A percentile compares a stretch with the other conserved stretches of the same genome.
Evolutionary conservation across 1,139 yeast species (phyloP).

Genomic region (Groenewaldozyma sp.): DNA sequence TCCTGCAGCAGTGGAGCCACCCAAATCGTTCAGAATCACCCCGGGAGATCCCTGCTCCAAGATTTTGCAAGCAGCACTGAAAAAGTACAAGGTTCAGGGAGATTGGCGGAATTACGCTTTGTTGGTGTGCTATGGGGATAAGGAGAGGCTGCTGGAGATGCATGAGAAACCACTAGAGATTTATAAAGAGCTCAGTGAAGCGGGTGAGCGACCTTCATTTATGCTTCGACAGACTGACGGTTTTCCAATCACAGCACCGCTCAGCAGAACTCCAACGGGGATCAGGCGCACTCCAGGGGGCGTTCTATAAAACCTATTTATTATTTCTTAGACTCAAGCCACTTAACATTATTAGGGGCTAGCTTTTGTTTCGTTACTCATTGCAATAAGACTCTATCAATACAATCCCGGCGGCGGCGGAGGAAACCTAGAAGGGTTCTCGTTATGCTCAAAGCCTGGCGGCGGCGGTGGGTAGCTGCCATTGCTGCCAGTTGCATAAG

Average conservation of each 20-base stretch:
- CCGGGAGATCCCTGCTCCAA: constrained; percentile 89
- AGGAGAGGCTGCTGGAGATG: constrained; percentile 72
- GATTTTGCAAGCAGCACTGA: constrained; percentile 82
- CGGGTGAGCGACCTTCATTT: constrained; percentile 85
- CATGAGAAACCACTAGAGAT: constrained; percentile 85
- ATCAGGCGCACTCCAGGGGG: constrained; percentile 31
- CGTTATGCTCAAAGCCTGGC: constrained; percentile 5
- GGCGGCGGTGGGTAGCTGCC: constrained; percentile 7
- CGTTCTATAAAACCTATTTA: constrained; percentile 17
- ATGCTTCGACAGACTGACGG: constrained; percentile 81
- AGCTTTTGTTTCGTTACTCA: constrained; percentile 1
- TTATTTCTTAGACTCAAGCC: background rate
- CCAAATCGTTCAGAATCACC: constrained; percentile 78
- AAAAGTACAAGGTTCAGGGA: constrained; percentile 68
- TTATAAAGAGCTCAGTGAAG: constrained; percentile 80
- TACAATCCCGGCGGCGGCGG: constrained; percentile 1
- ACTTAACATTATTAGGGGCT: background rate
- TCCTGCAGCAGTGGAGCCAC: constrained; percentile 44
- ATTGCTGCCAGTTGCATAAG: background rate
- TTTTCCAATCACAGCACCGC: constrained; percentile 8
- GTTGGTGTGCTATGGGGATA: constrained; percentile 85
- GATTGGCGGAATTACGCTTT: constrained; percentile 89
- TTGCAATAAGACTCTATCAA: too few species aligned
- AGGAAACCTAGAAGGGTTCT: constrained; percentile 1
- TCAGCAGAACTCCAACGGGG: constrained; percentile 10